Base-by-base conservation (phyloP, 2,329 filamentous ascomycete species). In the Trichoderma semiorbis region DNA sequence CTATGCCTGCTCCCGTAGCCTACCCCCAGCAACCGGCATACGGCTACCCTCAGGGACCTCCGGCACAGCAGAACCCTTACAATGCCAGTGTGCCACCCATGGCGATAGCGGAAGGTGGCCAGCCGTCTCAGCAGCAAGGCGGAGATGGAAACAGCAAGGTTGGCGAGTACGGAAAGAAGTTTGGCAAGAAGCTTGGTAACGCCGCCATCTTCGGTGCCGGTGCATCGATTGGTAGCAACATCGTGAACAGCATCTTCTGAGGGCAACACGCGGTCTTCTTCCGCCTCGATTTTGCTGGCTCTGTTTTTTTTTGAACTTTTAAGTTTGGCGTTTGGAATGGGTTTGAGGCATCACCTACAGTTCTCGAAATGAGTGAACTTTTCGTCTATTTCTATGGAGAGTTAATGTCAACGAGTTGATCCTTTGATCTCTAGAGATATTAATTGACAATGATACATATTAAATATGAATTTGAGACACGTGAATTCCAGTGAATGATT, bases 161-260 rank as follows among this genome's bases (percentile, higher is more conserved):
- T 18, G 87, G 90, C 74, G 87, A 93, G 81, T 88, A 90, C 70
- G 94, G 93, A 70, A 97, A 97, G 90, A 98, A 98, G 84, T 93
- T 98, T 82, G 95, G 95, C 75, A 97, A 97, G 89, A 98, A 98
- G 86, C 77, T 85, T 58, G 95, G 95, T 7, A 90, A 91, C 77
- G 87, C 88, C 58, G 94, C 94, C 32, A 94, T 98, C 76, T 97
- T 97, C 78, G 95, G 95, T 81, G 95, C 95, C 62, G 95, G 95
- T 81, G 95, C 95, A 63, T 96, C 93, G 1, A 92, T 97, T 74
- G 95, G 95, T 79, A 89, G 92, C 76, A 96, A 97, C 79, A 90
- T 97, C 79, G 94, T 97, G 76, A 96, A 97, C 82, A 90, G 91
- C 74, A 97, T 97, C 77, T 96, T 97, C 81, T 97, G 90, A 61